A percentile compares a stretch with the other conserved stretches of the same genome.
Conservation (phyloP, 2,329 filamentous ascomycete species). For the Pyrenophora tritici-repentis region DNA sequence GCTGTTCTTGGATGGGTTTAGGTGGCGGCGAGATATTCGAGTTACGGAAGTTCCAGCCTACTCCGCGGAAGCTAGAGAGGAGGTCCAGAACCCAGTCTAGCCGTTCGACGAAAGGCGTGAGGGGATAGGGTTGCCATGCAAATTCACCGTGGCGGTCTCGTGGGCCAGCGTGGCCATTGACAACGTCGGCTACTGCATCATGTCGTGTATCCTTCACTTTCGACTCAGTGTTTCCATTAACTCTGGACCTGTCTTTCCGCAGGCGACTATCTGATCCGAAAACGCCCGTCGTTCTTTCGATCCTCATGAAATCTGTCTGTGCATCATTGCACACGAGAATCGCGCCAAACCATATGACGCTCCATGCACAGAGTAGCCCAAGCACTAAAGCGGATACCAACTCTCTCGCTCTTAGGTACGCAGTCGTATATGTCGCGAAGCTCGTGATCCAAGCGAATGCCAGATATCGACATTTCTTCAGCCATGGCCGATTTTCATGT, state of each 20-base stretch:
- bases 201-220: background rate
- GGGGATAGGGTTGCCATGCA: constrained; percentile 61
- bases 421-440: constrained; percentile 52
- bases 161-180: constrained; percentile 31
- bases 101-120: constrained; percentile 54
- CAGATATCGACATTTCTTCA: constrained; percentile 51
- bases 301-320: constrained; percentile 60
- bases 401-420: constrained; percentile 53
- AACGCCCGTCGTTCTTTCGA: constrained; percentile 52
- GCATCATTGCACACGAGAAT: constrained; percentile 62
- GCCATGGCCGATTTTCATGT: constrained; percentile 48
- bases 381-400: constrained; percentile 60
- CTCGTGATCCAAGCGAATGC: constrained; percentile 52
- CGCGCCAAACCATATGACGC: constrained; percentile 57
- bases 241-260: constrained; percentile 1
- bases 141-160: constrained; percentile 45
- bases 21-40: constrained; percentile 54
- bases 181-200: constrained; percentile 7
- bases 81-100: constrained; percentile 64
- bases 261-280: constrained; percentile 13
- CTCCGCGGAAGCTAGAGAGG: constrained; percentile 62
- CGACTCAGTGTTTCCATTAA: background rate
- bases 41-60: constrained; percentile 64
- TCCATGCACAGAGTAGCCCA: constrained; percentile 61
- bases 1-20: constrained; percentile 46